These are phyloP conservation scores for Kazachstania bromeliacearum DNA, from an alignment of 805 yeast genomes.

Conservation along the genomic window DNA sequence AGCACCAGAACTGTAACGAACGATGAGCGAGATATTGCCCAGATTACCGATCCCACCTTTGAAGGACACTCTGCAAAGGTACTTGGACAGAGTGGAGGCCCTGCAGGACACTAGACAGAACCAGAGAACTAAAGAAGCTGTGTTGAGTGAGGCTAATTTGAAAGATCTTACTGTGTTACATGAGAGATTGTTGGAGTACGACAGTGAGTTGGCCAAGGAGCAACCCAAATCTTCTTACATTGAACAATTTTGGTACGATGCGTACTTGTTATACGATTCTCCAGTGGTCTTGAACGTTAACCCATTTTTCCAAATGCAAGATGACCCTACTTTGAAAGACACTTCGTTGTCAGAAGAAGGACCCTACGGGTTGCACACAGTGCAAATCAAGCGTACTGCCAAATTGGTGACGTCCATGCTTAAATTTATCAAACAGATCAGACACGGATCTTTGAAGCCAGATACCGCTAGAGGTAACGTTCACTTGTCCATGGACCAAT, in stretches of 20 bases:
- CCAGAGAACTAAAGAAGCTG: slow-evolving; percentile 44
- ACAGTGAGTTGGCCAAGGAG: slow-evolving; percentile 53
- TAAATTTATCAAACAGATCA: slow-evolving; percentile 69
- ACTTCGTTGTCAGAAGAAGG: slow-evolving; percentile 25
- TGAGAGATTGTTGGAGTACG: slow-evolving; percentile 49
- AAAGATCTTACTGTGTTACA: slow-evolving; percentile 42
- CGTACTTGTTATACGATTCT: slow-evolving; percentile 77
- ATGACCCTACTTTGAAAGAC: slow-evolving; percentile 59
- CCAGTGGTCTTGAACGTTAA: slow-evolving; percentile 87
- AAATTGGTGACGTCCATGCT: slow-evolving; percentile 66
- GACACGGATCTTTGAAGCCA: slow-evolving; percentile 62
- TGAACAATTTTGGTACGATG: slow-evolving; percentile 92
- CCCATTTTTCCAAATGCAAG: slow-evolving; percentile 84
- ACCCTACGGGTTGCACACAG: slow-evolving; percentile 28
- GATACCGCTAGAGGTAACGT: slow-evolving; percentile 54
- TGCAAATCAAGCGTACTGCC: slow-evolving; percentile 73
- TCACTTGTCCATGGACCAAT: slow-evolving; percentile 86
- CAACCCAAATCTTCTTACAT: slow-evolving; percentile 66
- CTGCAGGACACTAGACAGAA: slow-evolving; percentile 74
- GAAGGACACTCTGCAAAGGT: slow-evolving; percentile 53
- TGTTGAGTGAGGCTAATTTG: slow-evolving; percentile 18
- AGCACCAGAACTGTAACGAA: slow-evolving; percentile 5
- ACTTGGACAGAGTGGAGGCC: slow-evolving; percentile 62
- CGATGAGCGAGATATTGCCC: too few species aligned
- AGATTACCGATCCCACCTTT: slow-evolving; percentile 72